These are phyloP conservation scores for Didymosphaeria variabile DNA, from an alignment of 2,329 filamentous ascomycete species.

Conservation along the genomic window DNA sequence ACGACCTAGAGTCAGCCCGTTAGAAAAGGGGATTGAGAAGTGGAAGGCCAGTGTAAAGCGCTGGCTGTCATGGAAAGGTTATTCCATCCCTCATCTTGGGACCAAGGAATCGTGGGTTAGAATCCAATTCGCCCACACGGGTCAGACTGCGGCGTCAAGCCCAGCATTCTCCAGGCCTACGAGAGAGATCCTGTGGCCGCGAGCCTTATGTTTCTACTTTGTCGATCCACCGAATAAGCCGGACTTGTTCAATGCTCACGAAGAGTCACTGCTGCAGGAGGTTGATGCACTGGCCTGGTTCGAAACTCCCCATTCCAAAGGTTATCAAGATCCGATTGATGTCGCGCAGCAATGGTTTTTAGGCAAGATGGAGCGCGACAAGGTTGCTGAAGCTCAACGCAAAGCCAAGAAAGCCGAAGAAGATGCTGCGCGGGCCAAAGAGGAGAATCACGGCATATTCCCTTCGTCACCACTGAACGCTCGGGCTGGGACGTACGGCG, in stretches of 20 bases:
- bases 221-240: not conserved
- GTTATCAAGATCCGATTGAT: conserved; percentile 49
- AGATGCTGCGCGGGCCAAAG: conserved; percentile 52
- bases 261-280: conserved; percentile 4
- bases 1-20: conserved; percentile 30
- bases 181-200: conserved; percentile 49
- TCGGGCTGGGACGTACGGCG: conserved; percentile 44
- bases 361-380: conserved; percentile 47
- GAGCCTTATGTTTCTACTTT: conserved; percentile 45
- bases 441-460: conserved; percentile 37
- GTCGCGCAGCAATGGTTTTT: conserved; percentile 49
- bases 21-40: conserved; percentile 42
- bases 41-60: conserved; percentile 46
- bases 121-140: conserved; percentile 34
- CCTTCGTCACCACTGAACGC: conserved; percentile 51
- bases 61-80: conserved; percentile 49
- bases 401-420: conserved; percentile 57
- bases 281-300: conserved; percentile 39
- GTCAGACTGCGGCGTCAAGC: conserved; percentile 22
- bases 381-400: conserved; percentile 48
- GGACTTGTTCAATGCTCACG: not conserved
- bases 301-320: conserved; percentile 34
- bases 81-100: conserved; percentile 36
- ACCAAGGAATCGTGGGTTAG: conserved; percentile 41
- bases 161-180: conserved; percentile 23